Conservation (phyloP, 768 basidiomycete genomes). For the Xanthoconium stramineum region DNA sequence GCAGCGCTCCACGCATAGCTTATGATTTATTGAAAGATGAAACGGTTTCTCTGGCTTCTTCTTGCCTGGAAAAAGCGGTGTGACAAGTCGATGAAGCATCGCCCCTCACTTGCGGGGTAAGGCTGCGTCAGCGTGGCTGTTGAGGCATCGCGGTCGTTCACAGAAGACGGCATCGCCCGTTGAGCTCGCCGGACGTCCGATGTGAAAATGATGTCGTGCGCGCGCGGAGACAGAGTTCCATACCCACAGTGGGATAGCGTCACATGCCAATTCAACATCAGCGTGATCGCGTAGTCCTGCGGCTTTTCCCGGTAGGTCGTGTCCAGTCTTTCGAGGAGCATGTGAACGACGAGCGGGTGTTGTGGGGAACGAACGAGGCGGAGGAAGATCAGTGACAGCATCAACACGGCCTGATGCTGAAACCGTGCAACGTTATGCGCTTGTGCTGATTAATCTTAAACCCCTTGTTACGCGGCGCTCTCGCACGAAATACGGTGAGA, state of each 20-base stretch:
- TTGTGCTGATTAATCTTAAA: background rate
- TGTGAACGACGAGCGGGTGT: background rate
- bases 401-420: background rate
- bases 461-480: background rate
- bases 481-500: too few relatives aligned
- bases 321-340: background rate
- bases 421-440: too few relatives aligned
- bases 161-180: background rate
- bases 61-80: background rate
- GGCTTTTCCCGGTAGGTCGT: background rate
- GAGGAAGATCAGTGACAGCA: background rate
- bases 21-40: background rate
- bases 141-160: background rate
- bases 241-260: background rate
- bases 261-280: background rate
- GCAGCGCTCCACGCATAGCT: background rate
- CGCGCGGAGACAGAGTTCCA: background rate
- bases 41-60: background rate
- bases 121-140: background rate
- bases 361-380: background rate
- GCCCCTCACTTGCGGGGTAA: background rate
- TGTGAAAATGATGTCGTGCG: background rate
- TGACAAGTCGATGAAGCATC: background rate
- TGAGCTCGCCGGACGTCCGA: background rate
- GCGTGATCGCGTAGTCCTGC: background rate